These are phyloP conservation scores for Hygrophila difformis DNA, from an alignment of 257 asterid species.

Conservation along the genomic window DNA sequence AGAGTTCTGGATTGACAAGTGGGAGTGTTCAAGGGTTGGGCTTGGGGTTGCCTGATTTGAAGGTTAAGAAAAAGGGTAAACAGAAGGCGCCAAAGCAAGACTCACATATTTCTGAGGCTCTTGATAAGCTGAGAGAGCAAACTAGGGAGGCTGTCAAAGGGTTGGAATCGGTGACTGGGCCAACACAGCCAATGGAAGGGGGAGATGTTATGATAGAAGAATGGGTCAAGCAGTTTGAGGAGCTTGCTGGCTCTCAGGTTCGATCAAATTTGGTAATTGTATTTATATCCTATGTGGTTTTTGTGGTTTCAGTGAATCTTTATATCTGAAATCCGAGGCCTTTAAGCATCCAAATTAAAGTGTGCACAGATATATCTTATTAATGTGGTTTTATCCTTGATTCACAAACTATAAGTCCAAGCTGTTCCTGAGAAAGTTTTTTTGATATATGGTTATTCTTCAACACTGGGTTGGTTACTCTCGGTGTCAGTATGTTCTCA, in stretches of 20 bases:
- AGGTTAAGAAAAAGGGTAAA: constrained; percentile 71
- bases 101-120: constrained; percentile 81
- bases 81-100: constrained; percentile 58
- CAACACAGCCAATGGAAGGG: constrained; percentile 28
- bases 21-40: constrained; percentile 79
- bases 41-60: constrained; percentile 96
- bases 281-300: background rate
- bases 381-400: too few relatives aligned
- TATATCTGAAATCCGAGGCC: too few relatives aligned
- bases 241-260: constrained; percentile 96
- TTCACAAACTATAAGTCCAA: too few relatives aligned
- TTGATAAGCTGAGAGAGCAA: constrained; percentile 91
- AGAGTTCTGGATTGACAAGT: constrained; percentile 21
- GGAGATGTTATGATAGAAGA: constrained; percentile 87
- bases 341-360: too few relatives aligned
- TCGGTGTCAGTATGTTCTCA: too few relatives aligned
- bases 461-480: too few relatives aligned
- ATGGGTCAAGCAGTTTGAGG: constrained; percentile 98
- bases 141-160: constrained; percentile 92
- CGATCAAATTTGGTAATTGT: too few relatives aligned
- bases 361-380: too few relatives aligned
- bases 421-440: too few relatives aligned
- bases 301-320: background rate
- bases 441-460: too few relatives aligned
- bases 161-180: constrained; percentile 61